These are phyloP conservation scores for Diaporthe caulivora DNA, from an alignment of 2,329 filamentous ascomycete genomes.

Conservation along the genomic window DNA sequence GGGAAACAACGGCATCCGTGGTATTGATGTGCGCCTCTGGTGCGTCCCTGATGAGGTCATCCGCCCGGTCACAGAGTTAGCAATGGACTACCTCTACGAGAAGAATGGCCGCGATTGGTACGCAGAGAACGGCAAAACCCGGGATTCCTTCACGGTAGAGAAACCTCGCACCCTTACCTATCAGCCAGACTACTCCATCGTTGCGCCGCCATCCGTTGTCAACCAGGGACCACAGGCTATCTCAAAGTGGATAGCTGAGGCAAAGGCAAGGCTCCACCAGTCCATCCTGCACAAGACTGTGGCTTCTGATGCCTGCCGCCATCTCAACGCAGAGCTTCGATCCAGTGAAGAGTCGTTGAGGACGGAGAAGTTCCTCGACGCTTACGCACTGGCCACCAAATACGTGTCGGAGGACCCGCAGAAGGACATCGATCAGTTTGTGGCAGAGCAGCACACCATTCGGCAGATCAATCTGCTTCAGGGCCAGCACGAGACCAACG, in stretches of 20 bases:
- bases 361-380: not conserved
- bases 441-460: not conserved
- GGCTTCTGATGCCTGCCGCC: not conserved
- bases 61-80: not conserved
- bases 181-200: not conserved
- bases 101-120: conserved; percentile 9
- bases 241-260: not conserved
- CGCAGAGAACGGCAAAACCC: conserved; percentile 2
- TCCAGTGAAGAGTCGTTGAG: not conserved
- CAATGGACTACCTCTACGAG: conserved; percentile 9
- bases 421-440: not conserved
- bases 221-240: not conserved
- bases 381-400: not conserved
- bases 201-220: not conserved
- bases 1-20: not conserved
- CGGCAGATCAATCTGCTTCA: not conserved
- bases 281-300: not conserved
- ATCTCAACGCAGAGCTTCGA: not conserved
- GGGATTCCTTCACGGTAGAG: not conserved
- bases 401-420: not conserved
- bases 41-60: not conserved
- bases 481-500: not conserved
- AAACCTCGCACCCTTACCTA: too few species aligned
- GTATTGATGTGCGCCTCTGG: conserved; percentile 25
- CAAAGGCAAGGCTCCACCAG: not conserved